Conservation (phyloP, 2,329 filamentous ascomycete genomes). For the Remersonia thermophila region DNA sequence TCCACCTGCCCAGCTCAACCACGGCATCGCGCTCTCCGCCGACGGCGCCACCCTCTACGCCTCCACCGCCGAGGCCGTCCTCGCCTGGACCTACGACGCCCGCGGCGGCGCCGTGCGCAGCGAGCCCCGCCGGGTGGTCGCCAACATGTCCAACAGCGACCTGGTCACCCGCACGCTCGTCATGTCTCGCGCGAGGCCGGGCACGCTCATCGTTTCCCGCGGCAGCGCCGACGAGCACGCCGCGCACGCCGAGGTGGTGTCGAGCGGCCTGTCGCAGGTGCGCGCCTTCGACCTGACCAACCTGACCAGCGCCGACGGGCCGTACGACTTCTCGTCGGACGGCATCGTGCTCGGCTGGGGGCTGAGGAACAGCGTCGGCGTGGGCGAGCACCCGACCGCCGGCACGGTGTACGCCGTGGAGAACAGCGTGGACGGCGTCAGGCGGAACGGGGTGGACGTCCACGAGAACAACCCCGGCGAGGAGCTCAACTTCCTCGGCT, state of each 20-base stretch:
- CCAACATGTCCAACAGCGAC: constrained; percentile 44
- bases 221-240: constrained; percentile 50
- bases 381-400: constrained; percentile 47
- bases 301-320: constrained; percentile 16
- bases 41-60: constrained; percentile 37
- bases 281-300: constrained; percentile 32
- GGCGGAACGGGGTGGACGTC: constrained; percentile 45
- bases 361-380: constrained; percentile 58
- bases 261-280: constrained; percentile 47
- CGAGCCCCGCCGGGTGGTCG: constrained; percentile 36
- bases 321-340: constrained; percentile 35
- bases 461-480: constrained; percentile 60
- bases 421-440: constrained; percentile 56
- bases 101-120: constrained; percentile 29
- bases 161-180: constrained; percentile 53
- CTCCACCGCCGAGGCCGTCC: constrained; percentile 42
- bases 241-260: constrained; percentile 29
- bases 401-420: constrained; percentile 51
- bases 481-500: constrained; percentile 61
- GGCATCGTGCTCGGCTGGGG: constrained; percentile 51
- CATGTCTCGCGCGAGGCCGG: constrained; percentile 37
- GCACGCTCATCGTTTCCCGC: constrained; percentile 47
- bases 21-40: constrained; percentile 34
- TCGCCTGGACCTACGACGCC: constrained; percentile 48
- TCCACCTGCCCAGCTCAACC: constrained; percentile 29